Base-by-base conservation (phyloP, 345 rosid species). In the Ceriops tagal region DNA sequence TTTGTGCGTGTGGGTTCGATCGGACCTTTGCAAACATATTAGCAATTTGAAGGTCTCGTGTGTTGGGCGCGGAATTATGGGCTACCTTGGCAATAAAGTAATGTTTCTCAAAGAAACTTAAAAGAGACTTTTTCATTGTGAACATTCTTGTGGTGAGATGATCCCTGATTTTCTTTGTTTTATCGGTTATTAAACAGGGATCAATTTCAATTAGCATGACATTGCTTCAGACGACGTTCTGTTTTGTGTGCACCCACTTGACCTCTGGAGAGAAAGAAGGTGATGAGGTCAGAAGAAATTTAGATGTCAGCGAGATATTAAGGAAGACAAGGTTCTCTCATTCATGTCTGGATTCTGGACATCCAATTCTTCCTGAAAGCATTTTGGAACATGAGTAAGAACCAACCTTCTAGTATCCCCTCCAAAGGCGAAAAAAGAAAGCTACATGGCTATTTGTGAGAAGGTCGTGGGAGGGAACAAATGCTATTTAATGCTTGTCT, bases 31-130 rank as follows among this genome's bases (percentile, higher is more conserved):
- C 22, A 80, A 76, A 64, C 85, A 84, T 58, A 82, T 91, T 1
- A 82, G 79, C 63, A 87, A 81, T 58, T 71, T 89, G 70, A 89
- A 87, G 84, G 97, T 93, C 62, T 91, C 98, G 0, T 84, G 95
- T 18, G 95, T 93, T 49, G 98, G 97, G 19, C 89, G 97, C 68
- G 98, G 98, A 53, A 83, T 93, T 66, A 91, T 93, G 98, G 97
- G 97, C 20, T 91, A 86, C 74, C 97, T 93, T 31, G 98, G 98
- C 61, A 93, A 93, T 60, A 93, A 93, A 96, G 98, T 91, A 30
- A 60, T 83, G 53, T 46, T 21, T 15, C 26, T 24, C 4, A 20
- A 4, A 56, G 28, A 21, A 21, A 21, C 9, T 34, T 34, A 34
- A 7, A 32, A 49, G 5, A 16, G 43, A 5, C 22, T 57, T 6